Evolutionary conservation across 139 green algal genomes (phyloP).

Genomic region (Chlorella sp.): DNA sequence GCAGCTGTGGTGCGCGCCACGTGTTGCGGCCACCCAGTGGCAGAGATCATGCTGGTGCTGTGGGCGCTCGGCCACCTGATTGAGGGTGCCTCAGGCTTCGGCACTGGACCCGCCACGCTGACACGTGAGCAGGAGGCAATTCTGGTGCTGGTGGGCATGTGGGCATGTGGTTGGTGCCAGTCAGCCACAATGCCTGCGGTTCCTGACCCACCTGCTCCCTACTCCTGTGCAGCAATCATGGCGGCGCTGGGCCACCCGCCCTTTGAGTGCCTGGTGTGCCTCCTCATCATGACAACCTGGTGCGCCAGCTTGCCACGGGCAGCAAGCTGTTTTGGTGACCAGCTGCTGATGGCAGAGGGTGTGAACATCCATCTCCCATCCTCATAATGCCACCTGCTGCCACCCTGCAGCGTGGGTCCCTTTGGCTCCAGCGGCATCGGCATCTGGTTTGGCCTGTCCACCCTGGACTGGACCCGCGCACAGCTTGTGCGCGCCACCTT

Average conservation of each 20-base stretch:
- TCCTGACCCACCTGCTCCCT: neutral
- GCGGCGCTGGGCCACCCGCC: constrained; percentile 38
- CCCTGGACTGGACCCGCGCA: constrained; percentile 28
- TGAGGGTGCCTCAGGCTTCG: constrained; percentile 43
- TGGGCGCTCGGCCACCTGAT: constrained; percentile 52
- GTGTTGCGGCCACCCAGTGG: constrained; percentile 43
- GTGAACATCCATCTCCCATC: too few relatives aligned
- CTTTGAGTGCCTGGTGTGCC: constrained; percentile 28
- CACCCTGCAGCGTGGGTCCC: neutral
- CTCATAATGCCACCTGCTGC: too few relatives aligned
- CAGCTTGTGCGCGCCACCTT: constrained; percentile 38
- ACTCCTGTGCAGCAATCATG: constrained; percentile 37
- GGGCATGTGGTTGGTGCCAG: neutral
- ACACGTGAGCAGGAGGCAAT: neutral
- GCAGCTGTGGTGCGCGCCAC: constrained; percentile 39
- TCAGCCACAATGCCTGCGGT: neutral
- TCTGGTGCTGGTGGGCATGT: neutral
- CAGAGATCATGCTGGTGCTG: constrained; percentile 49
- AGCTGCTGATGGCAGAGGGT: too few relatives aligned
- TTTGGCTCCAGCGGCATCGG: constrained; percentile 12
- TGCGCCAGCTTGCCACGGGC: too few relatives aligned
- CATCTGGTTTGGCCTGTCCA: constrained; percentile 55
- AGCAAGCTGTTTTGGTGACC: too few relatives aligned
- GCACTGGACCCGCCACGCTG: constrained; percentile 24
- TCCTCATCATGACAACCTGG: constrained; percentile 50